Evolutionary conservation across 208 protist species (phyloP), one percentile per base, ranked within the genome.

Genomic region (Naegleria fowleri): DNA sequence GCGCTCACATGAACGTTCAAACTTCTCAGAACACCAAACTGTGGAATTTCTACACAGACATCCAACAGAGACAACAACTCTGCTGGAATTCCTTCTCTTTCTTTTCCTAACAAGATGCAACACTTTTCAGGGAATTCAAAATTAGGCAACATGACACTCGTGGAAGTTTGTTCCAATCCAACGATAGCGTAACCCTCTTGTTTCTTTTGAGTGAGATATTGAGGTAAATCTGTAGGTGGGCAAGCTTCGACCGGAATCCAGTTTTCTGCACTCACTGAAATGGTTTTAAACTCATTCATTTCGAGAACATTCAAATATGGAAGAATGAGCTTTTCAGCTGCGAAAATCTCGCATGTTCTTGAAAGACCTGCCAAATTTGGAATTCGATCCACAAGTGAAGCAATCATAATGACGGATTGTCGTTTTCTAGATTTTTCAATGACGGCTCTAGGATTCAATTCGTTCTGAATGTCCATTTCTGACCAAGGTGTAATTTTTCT

Each of bases 1-100:
- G 95, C 96, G 16, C 96, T 96, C 5, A 98, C 97, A 92, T 98
- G 97, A 59, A 98, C 97, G 90, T 98, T 98, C 33, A 97, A 93
- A 5, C 95, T 97, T 76, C 96, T 95, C 52, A 97, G 19, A 0
- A 97, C 91, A 16, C 97, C 97, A 88, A 96, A 97, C 92, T 98
- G 97, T 58, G 97, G 96, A 58, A 98, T 97, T 92, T 97, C 96
- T 2, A 98, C 95, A 92, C 96, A 97, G 16, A 95, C 93, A 92
- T 98, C 97, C 29, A 97, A 91, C 51, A 96, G 29, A 22, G 94
- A 94, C 9, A 97, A 92, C 15, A 97, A 90, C 59, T 95, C 92
- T 36, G 95, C 95, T 40, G 97, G 96, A 79, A 98, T 95, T 83
- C 97, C 97, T 88, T 97, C 95, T 0, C 96, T 95, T 91, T 98